Conservation (phyloP, 2,329 filamentous ascomycete genomes). For the Neopestalotiopsis clavispora region DNA sequence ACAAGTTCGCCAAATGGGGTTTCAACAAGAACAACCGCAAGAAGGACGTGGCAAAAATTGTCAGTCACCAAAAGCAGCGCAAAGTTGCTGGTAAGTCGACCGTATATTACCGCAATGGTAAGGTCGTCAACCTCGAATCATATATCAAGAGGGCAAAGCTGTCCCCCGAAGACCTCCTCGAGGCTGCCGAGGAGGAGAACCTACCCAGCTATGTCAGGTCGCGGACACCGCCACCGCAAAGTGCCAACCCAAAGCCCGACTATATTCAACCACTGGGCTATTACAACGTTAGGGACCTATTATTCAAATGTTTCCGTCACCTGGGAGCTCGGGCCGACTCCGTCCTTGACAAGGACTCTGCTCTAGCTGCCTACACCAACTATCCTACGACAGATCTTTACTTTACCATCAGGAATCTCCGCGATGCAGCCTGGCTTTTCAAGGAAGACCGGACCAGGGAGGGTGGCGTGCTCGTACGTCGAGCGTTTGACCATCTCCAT, state of each 20-base stretch:
- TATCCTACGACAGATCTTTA: conserved; percentile 14
- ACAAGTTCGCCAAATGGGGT: conserved; percentile 30
- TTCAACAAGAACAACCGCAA: conserved; percentile 32
- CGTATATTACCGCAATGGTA: conserved; percentile 29
- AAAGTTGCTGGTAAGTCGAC: conserved; percentile 29
- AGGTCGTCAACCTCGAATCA: conserved; percentile 28
- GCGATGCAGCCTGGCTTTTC: conserved; percentile 16
- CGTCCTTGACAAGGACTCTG: conserved; percentile 1
- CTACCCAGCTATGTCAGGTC: conserved; percentile 4
- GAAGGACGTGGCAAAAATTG: conserved; percentile 30
- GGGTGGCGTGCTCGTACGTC: conserved; percentile 8
- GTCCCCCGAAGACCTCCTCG: conserved; percentile 6
- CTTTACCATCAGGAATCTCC: not conserved
- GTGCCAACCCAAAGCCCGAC: not conserved
- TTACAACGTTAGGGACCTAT: not conserved
- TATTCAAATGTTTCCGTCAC: conserved; percentile 10
- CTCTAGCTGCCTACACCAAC: conserved; percentile 4
- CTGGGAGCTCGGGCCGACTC: conserved; percentile 3
- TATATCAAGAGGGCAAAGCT: conserved; percentile 23
- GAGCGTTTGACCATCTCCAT: conserved; percentile 12
- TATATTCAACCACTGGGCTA: conserved; percentile 3
- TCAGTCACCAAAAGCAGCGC: conserved; percentile 26
- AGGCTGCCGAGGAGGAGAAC: not conserved
- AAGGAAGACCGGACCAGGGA: conserved; percentile 6
- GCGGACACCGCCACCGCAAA: conserved; percentile 8